Evolutionary conservation across 1,284 basidiomycete genomes (phyloP), one percentile per base, ranked within the genome.

Genomic region (Inonotus hispidus): DNA sequence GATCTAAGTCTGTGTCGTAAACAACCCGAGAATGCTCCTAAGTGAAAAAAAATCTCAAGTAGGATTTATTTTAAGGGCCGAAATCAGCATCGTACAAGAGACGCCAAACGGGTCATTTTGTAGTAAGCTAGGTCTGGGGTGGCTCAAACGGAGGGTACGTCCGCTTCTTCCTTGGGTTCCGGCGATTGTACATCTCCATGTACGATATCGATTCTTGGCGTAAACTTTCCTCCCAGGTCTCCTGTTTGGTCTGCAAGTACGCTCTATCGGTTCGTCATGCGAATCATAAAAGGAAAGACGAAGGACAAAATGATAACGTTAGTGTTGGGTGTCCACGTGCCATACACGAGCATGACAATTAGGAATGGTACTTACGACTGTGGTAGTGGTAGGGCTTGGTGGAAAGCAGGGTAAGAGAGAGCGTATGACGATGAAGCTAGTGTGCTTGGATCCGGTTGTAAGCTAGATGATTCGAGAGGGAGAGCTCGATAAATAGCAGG

Each of bases 151-250:
- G 32, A 38, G 53, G 53, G 35, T 54, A 54, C 13, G 19, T 6
- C 14, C 53, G 53, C 35, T 37, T 54, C 0, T n/a, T 29, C 19
- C 16, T 54, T 5, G 53, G 53, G 21, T 54, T 54, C 23, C 27
- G 27, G 41, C 55, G 55, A 23, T 45, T 57, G n/a, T 57, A 37
- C 55, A 57, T 57, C 41, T 57, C 55, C 55, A 46, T 45, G 23
- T 57, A 46, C 13, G 56, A 32, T 35, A 58, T 58, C 19, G 56
- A 58, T 8, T 58, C 56, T 38, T 49, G 56, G 13, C 41, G 56
- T 14, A 58, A 25, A 6, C 27, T 27, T 21, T 58, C 16, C 29
- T 58, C 39, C 55, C 56, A 58, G 25, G 23, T 58, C 13, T 29
- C 56, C 27, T 43, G 27, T 16, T 43, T 14, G 27, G 49, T 32